Evolutionary conservation across 192 early-diverging fungal genomes (phyloP).

Genomic region (Pilaira anomala): DNA sequence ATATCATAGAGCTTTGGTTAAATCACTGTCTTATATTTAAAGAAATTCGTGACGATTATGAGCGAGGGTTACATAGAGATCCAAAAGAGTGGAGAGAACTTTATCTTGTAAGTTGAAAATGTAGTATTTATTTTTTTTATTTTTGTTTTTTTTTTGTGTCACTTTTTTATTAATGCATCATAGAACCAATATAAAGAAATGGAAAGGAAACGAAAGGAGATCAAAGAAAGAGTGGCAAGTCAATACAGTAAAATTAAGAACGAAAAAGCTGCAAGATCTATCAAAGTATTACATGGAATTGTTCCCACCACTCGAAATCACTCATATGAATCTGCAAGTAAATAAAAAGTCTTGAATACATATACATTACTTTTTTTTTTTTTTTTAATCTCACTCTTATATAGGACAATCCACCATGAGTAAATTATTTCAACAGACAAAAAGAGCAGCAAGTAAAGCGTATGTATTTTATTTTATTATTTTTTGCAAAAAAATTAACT

Average conservation of each 20-base stretch:
- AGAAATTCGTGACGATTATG: conserved; percentile 15
- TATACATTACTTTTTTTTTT: background rate
- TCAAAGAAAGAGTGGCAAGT: conserved; percentile 8
- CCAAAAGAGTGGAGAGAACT: conserved; percentile 8
- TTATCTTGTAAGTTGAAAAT: conserved; percentile 11
- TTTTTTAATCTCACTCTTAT: background rate
- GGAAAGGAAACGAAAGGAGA: background rate
- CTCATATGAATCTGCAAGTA: conserved; percentile 13
- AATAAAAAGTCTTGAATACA: background rate
- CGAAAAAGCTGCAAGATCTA: conserved; percentile 18
- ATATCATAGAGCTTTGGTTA: conserved; percentile 20
- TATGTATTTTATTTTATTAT: background rate
- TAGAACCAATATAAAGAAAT: conserved; percentile 14
- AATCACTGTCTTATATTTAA: conserved; percentile 7
- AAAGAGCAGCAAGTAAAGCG: conserved; percentile 2
- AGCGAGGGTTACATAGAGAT: conserved; percentile 8
- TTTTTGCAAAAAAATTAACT: background rate
- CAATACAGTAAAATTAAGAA: conserved; percentile 14
- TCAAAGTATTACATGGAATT: conserved; percentile 14
- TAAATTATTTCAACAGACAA: conserved; percentile 9
- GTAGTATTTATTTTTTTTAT: no score
- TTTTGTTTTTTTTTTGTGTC: background rate
- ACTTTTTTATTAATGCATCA: background rate
- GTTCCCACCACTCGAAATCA: background rate
- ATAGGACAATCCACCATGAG: background rate